These are phyloP conservation scores for Ceratocystis colombiana DNA, from an alignment of 2,329 filamentous ascomycete genomes.

Conservation along the genomic window DNA sequence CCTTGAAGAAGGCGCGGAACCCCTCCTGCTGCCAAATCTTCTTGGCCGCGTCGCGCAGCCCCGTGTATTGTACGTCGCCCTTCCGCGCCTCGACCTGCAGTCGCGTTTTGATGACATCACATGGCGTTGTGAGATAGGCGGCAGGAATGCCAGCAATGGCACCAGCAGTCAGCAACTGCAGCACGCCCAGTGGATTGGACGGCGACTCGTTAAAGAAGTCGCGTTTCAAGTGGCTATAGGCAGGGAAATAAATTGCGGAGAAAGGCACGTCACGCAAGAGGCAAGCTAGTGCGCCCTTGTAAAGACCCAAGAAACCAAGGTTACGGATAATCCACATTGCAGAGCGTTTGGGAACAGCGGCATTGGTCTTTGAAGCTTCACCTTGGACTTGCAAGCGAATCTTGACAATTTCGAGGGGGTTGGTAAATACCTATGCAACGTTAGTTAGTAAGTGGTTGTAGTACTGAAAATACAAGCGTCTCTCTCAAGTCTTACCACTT, in stretches of 20 bases:
- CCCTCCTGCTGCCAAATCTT: slow-evolving; percentile 87
- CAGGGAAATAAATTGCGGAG: slow-evolving; percentile 97
- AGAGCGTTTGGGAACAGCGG: slow-evolving; percentile 65
- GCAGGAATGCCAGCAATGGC: slow-evolving; percentile 89
- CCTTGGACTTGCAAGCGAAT: slow-evolving; percentile 96
- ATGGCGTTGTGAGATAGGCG: slow-evolving; percentile 90
- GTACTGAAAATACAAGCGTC: not conserved
- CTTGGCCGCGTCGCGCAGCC: slow-evolving; percentile 70
- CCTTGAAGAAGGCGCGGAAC: slow-evolving; percentile 96
- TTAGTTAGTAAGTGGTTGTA: slow-evolving; percentile 22
- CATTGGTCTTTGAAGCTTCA: slow-evolving; percentile 77
- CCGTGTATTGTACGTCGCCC: slow-evolving; percentile 80
- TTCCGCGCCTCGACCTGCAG: slow-evolving; percentile 95
- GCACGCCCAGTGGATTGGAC: slow-evolving; percentile 75
- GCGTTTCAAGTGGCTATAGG: slow-evolving; percentile 87
- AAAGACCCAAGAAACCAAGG: slow-evolving; percentile 83
- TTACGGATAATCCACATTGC: slow-evolving; percentile 98
- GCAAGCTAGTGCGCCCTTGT: slow-evolving; percentile 93
- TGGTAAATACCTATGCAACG: slow-evolving; percentile 68
- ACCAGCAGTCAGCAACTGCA: slow-evolving; percentile 87
- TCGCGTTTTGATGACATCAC: slow-evolving; percentile 98
- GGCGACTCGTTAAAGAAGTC: slow-evolving; percentile 86
- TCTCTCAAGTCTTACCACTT: slow-evolving; percentile 62
- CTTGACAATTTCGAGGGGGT: slow-evolving; percentile 98
- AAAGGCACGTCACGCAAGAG: slow-evolving; percentile 93